Conservation (phyloP, 2,329 filamentous ascomycete species). For the Cercospora beticola region DNA sequence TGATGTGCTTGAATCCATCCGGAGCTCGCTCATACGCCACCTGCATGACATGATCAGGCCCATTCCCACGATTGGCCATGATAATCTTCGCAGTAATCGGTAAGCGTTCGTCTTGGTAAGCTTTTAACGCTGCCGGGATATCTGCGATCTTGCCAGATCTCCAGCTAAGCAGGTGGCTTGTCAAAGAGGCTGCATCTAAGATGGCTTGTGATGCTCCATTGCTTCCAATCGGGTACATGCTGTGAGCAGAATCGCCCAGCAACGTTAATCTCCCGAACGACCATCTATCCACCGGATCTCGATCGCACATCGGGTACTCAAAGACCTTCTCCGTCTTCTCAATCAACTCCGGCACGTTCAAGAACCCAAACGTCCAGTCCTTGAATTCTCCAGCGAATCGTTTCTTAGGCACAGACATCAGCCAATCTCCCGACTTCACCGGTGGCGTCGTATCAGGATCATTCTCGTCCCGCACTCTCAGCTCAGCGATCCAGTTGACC, state of each 20-base stretch:
- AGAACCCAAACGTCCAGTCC: slow-evolving; percentile 45
- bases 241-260: slow-evolving; percentile 45
- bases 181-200: slow-evolving; percentile 45
- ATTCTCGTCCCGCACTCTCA: slow-evolving; percentile 44
- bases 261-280: slow-evolving; percentile 41
- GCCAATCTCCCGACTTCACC: slow-evolving; percentile 44
- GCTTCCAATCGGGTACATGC: slow-evolving; percentile 48
- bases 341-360: slow-evolving; percentile 47
- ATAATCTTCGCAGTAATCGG: slow-evolving; percentile 49
- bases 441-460: slow-evolving; percentile 48
- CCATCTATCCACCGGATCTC: slow-evolving; percentile 45
- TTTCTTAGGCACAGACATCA: slow-evolving; percentile 44
- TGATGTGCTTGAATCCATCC: slow-evolving; percentile 44
- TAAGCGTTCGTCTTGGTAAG: slow-evolving; percentile 43
- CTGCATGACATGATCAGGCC: slow-evolving; percentile 50
- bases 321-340: slow-evolving; percentile 45
- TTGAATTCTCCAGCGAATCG: slow-evolving; percentile 44
- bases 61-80: slow-evolving; percentile 49
- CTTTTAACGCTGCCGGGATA: slow-evolving; percentile 38
- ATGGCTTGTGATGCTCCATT: slow-evolving; percentile 50
- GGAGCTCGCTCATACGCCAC: slow-evolving; percentile 48
- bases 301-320: slow-evolving; percentile 51
- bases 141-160: slow-evolving; percentile 24
- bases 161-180: slow-evolving; percentile 35
- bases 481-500: slow-evolving; percentile 51